Conservation (phyloP, 495 filamentous ascomycete genomes). For the Lasiosphaeriaceae sp. region DNA sequence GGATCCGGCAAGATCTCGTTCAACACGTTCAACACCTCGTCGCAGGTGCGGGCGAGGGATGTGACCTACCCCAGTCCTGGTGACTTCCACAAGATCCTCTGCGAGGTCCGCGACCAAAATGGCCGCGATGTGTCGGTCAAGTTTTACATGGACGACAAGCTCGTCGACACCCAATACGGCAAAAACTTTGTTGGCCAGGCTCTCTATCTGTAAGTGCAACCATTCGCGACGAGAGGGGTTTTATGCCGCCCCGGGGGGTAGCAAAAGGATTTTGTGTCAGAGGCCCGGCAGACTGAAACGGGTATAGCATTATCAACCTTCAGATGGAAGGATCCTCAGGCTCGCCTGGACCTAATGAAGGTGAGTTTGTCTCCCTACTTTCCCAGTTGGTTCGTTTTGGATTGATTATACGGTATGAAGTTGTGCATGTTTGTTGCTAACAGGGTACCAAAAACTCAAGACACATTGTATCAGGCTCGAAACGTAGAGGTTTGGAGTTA, state of each 20-base stretch:
- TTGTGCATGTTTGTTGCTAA: no score
- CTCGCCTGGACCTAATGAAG: constrained; percentile 38
- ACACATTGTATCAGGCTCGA: constrained; percentile 39
- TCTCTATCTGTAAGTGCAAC: constrained; percentile 41
- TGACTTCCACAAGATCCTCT: constrained; percentile 48
- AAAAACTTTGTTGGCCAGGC: constrained; percentile 45
- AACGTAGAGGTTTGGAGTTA: constrained; percentile 40
- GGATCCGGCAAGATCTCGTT: constrained; percentile 57
- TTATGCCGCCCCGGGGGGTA: neutral
- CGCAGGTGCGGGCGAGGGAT: constrained; percentile 42
- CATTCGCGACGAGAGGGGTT: no score
- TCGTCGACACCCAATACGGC: constrained; percentile 50
- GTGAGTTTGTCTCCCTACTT: constrained; percentile 23
- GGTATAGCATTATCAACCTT: constrained; percentile 41
- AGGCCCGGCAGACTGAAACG: no score
- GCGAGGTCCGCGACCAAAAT: constrained; percentile 50
- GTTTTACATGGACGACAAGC: constrained; percentile 51
- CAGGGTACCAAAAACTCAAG: constrained; percentile 17
- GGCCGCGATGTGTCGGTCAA: constrained; percentile 49
- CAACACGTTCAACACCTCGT: constrained; percentile 58
- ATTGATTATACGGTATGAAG: no score
- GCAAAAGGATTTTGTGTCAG: neutral
- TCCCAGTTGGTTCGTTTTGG: no score
- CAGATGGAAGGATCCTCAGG: constrained; percentile 51
- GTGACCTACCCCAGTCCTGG: constrained; percentile 45